Conservation (phyloP, 305 asterid genomes). For the Fraxinus sp. region DNA sequence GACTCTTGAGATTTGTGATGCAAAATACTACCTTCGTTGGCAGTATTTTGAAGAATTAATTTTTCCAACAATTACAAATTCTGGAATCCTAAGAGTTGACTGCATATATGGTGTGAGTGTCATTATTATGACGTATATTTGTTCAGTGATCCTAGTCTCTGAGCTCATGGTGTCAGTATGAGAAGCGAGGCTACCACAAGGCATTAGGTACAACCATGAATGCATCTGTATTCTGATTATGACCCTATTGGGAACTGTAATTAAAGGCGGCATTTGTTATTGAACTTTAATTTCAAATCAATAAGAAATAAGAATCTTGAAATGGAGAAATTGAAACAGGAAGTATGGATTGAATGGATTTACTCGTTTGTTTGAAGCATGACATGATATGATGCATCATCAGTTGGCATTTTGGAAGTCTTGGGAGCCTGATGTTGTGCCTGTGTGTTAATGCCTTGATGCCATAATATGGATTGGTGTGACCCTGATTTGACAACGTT, state of each 20-base stretch:
- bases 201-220: not conserved
- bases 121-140: not conserved
- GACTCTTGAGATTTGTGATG: not conserved
- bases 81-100: not conserved
- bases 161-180: not conserved
- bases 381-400: not conserved
- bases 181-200: not conserved
- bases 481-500: not conserved
- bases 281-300: not conserved
- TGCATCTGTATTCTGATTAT: not conserved
- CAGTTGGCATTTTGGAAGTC: not conserved
- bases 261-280: not conserved
- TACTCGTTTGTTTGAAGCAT: not conserved
- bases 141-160: not conserved
- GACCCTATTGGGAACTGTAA: not conserved
- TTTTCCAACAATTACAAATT: not conserved
- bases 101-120: not conserved
- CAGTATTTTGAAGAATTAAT: not conserved
- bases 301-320: not conserved
- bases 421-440: not conserved
- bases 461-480: not conserved
- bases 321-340: not conserved
- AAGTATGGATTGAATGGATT: not conserved
- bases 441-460: not conserved
- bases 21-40: not conserved